Percentiles rank a stretch among this genome's conserved stretches.
Conservation (phyloP, 768 basidiomycete genomes). For the Mrakia frigida region DNA sequence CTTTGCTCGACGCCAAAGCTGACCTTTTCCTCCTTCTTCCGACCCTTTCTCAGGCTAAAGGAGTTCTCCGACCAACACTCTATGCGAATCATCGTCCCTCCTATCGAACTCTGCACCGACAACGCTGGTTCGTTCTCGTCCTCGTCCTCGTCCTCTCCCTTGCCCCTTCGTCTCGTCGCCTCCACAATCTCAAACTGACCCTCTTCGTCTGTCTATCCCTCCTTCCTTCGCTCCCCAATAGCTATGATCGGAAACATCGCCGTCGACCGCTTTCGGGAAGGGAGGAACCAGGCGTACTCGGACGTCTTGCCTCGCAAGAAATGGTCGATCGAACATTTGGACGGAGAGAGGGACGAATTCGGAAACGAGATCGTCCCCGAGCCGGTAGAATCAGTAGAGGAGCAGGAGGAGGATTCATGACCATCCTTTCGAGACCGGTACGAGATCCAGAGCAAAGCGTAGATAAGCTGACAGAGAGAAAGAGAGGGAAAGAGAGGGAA, state of each 20-base stretch:
- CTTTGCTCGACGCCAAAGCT: not conserved
- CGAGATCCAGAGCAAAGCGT: too few species aligned
- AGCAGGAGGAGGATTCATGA: too few species aligned
- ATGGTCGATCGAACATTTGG: conserved; percentile 1
- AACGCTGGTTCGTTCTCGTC: conserved; percentile 14
- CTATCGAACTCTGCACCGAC: conserved; percentile 16
- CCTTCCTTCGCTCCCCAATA: not conserved
- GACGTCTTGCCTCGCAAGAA: conserved; percentile 6
- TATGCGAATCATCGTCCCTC: conserved; percentile 23
- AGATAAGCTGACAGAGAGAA: too few species aligned
- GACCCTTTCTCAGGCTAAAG: not conserved
- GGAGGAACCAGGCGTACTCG: not conserved
- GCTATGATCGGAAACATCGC: conserved; percentile 15
- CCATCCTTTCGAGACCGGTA: too few species aligned
- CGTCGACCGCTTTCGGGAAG: conserved; percentile 15
- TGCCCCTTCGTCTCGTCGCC: not conserved
- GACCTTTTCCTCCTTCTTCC: conserved; percentile 6
- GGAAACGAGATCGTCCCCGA: not conserved
- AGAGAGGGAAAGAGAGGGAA: too few species aligned
- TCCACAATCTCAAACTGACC: not conserved
- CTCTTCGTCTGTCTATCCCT: not conserved
- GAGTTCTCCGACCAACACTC: not conserved
- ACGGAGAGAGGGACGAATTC: not conserved
- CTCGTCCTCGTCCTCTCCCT: not conserved
- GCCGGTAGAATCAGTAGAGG: too few species aligned